Evolutionary conservation across 1,284 basidiomycete genomes (phyloP).

Genomic region (Athelia sp.): DNA sequence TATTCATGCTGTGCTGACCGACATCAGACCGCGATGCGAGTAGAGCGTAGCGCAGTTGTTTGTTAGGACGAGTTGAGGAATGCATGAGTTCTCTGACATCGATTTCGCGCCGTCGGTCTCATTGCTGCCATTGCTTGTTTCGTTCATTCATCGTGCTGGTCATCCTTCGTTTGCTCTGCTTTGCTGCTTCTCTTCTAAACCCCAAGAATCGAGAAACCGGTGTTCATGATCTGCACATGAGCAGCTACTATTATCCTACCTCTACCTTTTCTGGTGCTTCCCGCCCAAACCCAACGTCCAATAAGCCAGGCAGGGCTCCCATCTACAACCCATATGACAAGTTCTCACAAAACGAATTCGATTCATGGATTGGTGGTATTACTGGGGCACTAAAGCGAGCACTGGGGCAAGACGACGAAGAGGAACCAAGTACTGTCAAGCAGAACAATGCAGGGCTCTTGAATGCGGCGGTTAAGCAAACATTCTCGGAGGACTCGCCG

Average conservation of each 20-base stretch:
- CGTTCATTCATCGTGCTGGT: background rate
- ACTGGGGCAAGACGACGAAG: constrained; percentile 38
- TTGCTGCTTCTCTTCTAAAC: background rate
- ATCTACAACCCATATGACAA: constrained; percentile 67
- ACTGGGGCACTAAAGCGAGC: constrained; percentile 50
- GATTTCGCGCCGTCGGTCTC: background rate
- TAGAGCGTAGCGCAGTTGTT: no score
- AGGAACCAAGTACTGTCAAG: constrained; percentile 8
- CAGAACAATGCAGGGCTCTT: constrained; percentile 10
- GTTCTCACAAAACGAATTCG: constrained; percentile 60
- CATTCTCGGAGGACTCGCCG: constrained; percentile 27
- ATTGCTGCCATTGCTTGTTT: background rate
- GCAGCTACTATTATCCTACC: background rate
- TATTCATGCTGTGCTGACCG: no score
- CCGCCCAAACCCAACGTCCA: background rate
- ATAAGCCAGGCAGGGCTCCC: constrained; percentile 29
- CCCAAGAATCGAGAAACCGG: background rate
- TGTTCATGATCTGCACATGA: no score
- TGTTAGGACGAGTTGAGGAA: no score
- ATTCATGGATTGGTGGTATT: constrained; percentile 62
- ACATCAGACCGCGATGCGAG: no score
- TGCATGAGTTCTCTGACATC: no score
- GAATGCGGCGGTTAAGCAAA: background rate
- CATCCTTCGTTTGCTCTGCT: background rate
- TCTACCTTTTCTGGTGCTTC: background rate